Evolutionary conservation across 106 monocot genomes (phyloP).

Genomic region (Gastrodia elata): DNA sequence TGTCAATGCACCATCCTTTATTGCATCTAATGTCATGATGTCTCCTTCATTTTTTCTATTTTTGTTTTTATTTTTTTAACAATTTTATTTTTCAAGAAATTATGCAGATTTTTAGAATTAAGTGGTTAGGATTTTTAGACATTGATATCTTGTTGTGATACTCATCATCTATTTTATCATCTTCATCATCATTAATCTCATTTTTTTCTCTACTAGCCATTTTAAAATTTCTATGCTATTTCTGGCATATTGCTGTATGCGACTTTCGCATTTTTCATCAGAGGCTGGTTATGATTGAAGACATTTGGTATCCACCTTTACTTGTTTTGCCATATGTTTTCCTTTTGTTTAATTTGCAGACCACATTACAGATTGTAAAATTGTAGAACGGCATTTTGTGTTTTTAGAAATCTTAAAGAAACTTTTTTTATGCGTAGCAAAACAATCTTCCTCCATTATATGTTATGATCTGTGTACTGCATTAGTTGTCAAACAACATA

Average conservation of each 20-base stretch:
- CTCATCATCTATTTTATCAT: neutral
- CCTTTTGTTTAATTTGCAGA: neutral
- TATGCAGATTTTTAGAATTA: neutral
- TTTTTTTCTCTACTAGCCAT: neutral
- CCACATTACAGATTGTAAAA: neutral
- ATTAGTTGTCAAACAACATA: neutral
- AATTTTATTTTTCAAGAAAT: neutral
- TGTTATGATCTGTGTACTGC: neutral
- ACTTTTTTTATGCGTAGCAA: neutral
- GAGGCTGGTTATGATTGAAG: neutral
- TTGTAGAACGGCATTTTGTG: too few relatives aligned
- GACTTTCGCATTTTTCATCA: neutral
- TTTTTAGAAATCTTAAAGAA: too few relatives aligned
- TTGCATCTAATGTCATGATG: too few relatives aligned
- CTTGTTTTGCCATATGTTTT: neutral
- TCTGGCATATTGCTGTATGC: neutral
- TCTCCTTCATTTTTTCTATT: neutral
- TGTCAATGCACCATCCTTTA: neutral
- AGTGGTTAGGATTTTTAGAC: neutral
- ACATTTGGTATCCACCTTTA: neutral
- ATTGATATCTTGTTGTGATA: neutral
- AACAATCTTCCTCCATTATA: neutral
- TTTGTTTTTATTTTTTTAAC: neutral
- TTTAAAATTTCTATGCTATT: neutral
- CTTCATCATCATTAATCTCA: neutral